These are phyloP conservation scores for Russula virescens DNA, from an alignment of 768 basidiomycete genomes.

Conservation along the genomic window DNA sequence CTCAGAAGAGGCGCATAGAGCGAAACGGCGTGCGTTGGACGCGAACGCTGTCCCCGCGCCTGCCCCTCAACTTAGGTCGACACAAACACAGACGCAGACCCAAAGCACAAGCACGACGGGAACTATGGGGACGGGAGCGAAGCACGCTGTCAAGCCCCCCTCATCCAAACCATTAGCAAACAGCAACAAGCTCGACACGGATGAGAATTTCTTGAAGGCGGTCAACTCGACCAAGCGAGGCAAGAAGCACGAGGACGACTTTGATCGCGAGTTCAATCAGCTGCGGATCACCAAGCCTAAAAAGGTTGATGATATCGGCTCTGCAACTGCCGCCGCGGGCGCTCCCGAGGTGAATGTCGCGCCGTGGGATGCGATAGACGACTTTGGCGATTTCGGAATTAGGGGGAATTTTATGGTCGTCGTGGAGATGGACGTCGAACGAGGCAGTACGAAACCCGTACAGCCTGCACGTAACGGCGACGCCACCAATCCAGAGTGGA, in stretches of 20 bases:
- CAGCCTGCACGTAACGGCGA: neutral
- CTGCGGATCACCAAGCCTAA: constrained; percentile 62
- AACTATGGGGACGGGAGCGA: neutral
- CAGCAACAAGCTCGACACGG: constrained; percentile 40
- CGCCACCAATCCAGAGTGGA: constrained; percentile 31
- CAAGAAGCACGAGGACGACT: constrained; percentile 57
- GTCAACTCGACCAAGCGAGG: constrained; percentile 64
- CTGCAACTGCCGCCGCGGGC: constrained; percentile 32
- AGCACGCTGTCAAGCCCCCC: neutral
- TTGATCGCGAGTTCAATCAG: constrained; percentile 72
- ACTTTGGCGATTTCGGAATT: constrained; percentile 56
- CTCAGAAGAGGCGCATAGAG: neutral
- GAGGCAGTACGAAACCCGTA: constrained; percentile 17
- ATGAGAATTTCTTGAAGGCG: constrained; percentile 58
- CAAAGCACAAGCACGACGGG: neutral
- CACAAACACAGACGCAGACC: neutral
- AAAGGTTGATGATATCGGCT: neutral
- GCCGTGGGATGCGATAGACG: constrained; percentile 52
- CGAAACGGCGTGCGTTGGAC: constrained; percentile 16
- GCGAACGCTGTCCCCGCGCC: neutral
- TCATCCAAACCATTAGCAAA: neutral
- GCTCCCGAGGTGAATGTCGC: constrained; percentile 29
- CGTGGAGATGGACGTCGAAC: constrained; percentile 49
- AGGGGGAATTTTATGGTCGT: constrained; percentile 75
- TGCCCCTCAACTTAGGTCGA: neutral